Conservation (phyloP, 208 protist species). For the Polymyxa betae region DNA sequence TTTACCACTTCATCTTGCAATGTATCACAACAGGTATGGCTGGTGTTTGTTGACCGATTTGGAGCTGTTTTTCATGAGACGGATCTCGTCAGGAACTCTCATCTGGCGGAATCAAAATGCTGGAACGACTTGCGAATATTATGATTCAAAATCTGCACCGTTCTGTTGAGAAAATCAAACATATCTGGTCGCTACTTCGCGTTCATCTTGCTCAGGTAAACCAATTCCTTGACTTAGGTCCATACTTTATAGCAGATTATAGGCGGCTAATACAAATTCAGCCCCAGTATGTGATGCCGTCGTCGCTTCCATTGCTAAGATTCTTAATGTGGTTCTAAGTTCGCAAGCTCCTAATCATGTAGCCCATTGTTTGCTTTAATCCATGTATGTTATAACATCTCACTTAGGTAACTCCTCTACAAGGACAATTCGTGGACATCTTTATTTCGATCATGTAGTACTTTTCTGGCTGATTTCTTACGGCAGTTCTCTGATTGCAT, state of each 20-base stretch:
- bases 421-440: constrained; percentile 41
- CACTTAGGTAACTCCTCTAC: background rate
- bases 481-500: background rate
- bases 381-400: background rate
- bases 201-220: constrained; percentile 9
- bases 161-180: background rate
- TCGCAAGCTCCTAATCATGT: background rate
- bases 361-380: background rate
- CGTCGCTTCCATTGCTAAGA: background rate
- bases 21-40: background rate
- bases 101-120: background rate
- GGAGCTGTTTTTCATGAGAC: background rate
- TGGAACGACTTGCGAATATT: constrained; percentile 14
- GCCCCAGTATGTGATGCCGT: background rate
- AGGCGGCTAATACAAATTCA: background rate
- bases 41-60: background rate
- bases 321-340: constrained; percentile 6
- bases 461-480: background rate
- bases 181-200: background rate
- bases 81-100: background rate
- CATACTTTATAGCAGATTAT: background rate
- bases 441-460: constrained; percentile 28
- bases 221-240: background rate
- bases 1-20: background rate
- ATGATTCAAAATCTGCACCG: constrained; percentile 43